These are phyloP conservation scores for Neurospora sp. DNA, from an alignment of 495 filamentous ascomycete genomes.

Conservation along the genomic window DNA sequence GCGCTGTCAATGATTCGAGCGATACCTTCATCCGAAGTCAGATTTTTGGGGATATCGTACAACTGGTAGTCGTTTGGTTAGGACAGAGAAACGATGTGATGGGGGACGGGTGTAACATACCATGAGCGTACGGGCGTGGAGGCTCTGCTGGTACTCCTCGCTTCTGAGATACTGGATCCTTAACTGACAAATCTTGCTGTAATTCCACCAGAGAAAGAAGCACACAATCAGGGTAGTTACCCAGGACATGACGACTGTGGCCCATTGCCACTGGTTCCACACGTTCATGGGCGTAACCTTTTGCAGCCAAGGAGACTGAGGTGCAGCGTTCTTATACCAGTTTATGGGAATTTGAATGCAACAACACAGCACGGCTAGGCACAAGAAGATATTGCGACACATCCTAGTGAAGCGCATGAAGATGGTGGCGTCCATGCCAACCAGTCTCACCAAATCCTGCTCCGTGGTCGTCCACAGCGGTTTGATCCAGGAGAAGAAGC, in stretches of 20 bases:
- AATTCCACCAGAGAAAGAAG: constrained; percentile 85
- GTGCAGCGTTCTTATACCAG: constrained; percentile 41
- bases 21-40: constrained; percentile 76
- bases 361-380: constrained; percentile 64
- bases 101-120: constrained; percentile 28
- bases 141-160: constrained; percentile 76
- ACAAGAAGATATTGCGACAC: constrained; percentile 82
- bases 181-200: constrained; percentile 57
- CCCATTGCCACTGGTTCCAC: constrained; percentile 57
- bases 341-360: constrained; percentile 79
- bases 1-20: constrained; percentile 65
- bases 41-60: constrained; percentile 68
- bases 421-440: constrained; percentile 83
- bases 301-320: constrained; percentile 41
- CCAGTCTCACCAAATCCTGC: constrained; percentile 57
- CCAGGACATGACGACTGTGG: constrained; percentile 72
- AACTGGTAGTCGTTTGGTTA: constrained; percentile 40
- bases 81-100: not conserved
- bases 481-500: constrained; percentile 72
- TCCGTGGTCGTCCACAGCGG: constrained; percentile 73
- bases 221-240: constrained; percentile 64
- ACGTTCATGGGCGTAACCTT: constrained; percentile 46
- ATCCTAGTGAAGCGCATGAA: constrained; percentile 84
- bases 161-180: constrained; percentile 75
- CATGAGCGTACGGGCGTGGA: constrained; percentile 88